Evolutionary conservation across 805 yeast genomes (phyloP).

Genomic region (Isabelozyma heimii): DNA sequence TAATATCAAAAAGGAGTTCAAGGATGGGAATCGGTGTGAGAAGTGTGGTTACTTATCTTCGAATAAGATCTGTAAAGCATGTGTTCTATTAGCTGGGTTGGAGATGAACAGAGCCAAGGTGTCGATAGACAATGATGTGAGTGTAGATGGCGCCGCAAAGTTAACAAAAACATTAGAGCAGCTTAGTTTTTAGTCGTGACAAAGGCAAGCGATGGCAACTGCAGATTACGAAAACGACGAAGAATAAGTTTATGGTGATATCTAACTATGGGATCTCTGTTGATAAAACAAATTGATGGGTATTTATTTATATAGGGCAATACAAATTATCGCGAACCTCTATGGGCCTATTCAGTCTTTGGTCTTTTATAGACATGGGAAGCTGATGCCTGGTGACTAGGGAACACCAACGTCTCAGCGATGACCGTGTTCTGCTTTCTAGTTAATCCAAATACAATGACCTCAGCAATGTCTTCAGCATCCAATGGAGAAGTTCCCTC

Average conservation of each 20-base stretch:
- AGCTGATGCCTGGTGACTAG: slow-evolving; percentile 36
- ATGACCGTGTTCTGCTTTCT: slow-evolving; percentile 35
- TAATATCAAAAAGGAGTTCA: slow-evolving; percentile 37
- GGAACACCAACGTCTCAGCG: slow-evolving; percentile 38
- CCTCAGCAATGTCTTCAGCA: slow-evolving; percentile 38
- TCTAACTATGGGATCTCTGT: too few relatives aligned
- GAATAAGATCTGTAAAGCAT: slow-evolving; percentile 89
- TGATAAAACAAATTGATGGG: too few relatives aligned
- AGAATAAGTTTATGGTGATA: too few relatives aligned
- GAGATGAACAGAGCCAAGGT: slow-evolving; percentile 73
- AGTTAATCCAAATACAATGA: slow-evolving; percentile 33
- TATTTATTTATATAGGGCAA: not conserved
- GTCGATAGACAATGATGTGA: slow-evolving; percentile 47
- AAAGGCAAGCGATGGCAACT: too few relatives aligned
- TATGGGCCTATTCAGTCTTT: not conserved
- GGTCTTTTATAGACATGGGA: slow-evolving; percentile 17
- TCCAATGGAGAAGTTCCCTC: slow-evolving; percentile 32
- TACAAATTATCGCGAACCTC: not conserved
- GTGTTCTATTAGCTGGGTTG: slow-evolving; percentile 80
- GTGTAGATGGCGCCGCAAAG: slow-evolving; percentile 64
- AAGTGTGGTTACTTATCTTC: slow-evolving; percentile 91
- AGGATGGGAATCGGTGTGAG: slow-evolving; percentile 75
- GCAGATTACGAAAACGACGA: too few relatives aligned
- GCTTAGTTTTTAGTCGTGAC: slow-evolving; percentile 48
- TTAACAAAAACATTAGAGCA: slow-evolving; percentile 60